Conservation (phyloP, 768 basidiomycete species). For the Auricularia auricula-judae region DNA sequence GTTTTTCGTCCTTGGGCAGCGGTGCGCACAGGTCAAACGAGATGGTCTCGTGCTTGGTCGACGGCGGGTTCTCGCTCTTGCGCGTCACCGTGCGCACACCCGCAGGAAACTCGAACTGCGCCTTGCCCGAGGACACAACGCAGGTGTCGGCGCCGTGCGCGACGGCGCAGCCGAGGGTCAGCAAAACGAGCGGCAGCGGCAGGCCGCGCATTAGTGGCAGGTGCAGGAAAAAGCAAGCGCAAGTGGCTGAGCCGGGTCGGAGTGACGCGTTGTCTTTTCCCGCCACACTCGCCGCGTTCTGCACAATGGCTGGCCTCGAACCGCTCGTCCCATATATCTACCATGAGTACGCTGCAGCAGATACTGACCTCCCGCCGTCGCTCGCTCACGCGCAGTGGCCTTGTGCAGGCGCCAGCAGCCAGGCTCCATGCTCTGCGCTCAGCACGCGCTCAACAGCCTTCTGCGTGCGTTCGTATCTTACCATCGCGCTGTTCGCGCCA, state of each 20-base stretch:
- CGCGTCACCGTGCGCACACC: conserved; percentile 41
- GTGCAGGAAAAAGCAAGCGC: background rate
- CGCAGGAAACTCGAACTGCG: conserved; percentile 23
- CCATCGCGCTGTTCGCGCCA: background rate
- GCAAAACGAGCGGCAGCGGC: background rate
- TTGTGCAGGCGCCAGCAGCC: conserved; percentile 36
- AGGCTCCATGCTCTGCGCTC: conserved; percentile 79
- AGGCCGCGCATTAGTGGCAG: background rate
- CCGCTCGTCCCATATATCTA: conserved; percentile 48
- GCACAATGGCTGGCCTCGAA: conserved; percentile 48
- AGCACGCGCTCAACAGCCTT: conserved; percentile 74
- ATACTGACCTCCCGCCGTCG: background rate
- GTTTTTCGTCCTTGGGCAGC: conserved; percentile 32
- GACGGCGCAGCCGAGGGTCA: background rate
- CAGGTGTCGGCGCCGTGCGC: background rate
- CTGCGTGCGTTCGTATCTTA: conserved; percentile 59
- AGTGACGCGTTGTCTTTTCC: background rate
- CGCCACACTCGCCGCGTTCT: background rate
- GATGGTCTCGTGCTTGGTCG: conserved; percentile 44
- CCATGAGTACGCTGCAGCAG: conserved; percentile 38
- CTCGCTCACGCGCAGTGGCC: background rate
- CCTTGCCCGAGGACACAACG: conserved; percentile 33
- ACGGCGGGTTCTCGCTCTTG: conserved; percentile 53
- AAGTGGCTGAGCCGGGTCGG: conserved; percentile 1
- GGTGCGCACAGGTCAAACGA: conserved; percentile 61